Base-by-base conservation (phyloP, 495 filamentous ascomycete species). In the Talaromyces trachyspermus region DNA sequence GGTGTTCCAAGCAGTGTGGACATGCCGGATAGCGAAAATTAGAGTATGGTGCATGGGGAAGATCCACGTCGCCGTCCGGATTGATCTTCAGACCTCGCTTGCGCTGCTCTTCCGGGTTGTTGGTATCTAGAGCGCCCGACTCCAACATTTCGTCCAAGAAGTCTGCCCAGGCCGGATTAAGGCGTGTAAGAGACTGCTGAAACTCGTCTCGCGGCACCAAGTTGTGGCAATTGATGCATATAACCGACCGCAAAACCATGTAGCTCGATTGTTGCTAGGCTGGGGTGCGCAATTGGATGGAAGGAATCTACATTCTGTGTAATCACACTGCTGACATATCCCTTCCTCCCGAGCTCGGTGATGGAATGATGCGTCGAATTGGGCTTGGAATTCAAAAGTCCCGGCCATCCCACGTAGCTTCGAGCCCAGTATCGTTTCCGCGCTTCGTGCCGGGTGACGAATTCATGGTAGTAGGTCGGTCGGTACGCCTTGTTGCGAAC, bases 251-350 rank as follows among this genome's bases (percentile, higher is more conserved):
- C 33, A 98, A 72, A 58, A 89, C 92, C 92, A 63, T 98, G 92
- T 36, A 98, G 71, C 63, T 97, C 92, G 12, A 90, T 63, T 5
- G 87, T 92, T 5, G 77, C 71, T 10, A 91, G 62, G 1, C 75
- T 58, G 3, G 91, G 87, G 62, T 96, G 91, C 5, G 86, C 81
- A 23, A 65, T 61, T 1, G 79, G 70, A 64, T 98, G 91, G 61
- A 96, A 92, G 4, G 89, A 95, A 62, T 98, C 92, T 19, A 96
- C 91, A 60, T 97, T 96, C 60, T 98, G 92, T 33, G 92, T 98
- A 52, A 98, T 79, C 23, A 95, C 86, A 23, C 70, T 80, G 42
- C 76, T 79, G 10, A 95, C 65, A 41, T 88, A 60, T 0, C 88
- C 91, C 57, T 88, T 72, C 18, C 76, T 61, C 6, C 80, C 83